Evolutionary conservation across 495 filamentous ascomycete genomes (phyloP), one percentile per base, ranked within the genome.

Genomic region (Viridothelium virens): DNA sequence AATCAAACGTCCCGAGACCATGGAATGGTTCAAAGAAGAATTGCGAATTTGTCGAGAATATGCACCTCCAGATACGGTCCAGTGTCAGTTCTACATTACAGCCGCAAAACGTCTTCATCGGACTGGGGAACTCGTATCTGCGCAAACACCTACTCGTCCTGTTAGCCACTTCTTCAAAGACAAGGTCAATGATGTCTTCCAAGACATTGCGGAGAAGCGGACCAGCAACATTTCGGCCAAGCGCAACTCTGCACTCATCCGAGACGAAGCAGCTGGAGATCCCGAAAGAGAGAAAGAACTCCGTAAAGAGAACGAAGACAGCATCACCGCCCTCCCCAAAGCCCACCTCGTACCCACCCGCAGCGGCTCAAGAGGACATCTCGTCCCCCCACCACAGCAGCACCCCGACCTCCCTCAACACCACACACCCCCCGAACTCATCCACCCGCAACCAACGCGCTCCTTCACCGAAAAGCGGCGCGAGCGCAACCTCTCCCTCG

Each of bases 11-110:
- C 84, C 90, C 44, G 93, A 96, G 77, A 91, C 90, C 7, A 92
- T 97, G 84, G 91, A 96, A 74, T 97, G 93, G 93, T 97, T 97
- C 82, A 89, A 90, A 73, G 93, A 97, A 78, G 94, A 96, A 74
- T 81, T 97, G 53, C 82, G 91, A 61, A 91, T 96, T 70, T 94
- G 92, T 78, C 82, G 91, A 67, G 88, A 96, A 73, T 86, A 84
- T 69, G 89, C 93, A 63, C 90, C 91, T 36, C 84, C 90, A 56
- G 89, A 92, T 76, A 85, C 87, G 36, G 89, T 97, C 7, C 87
- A 88, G 37, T 96, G 91, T 79, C 91, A 96, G 75, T 96, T 97
- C 80, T 97, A 89, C 78, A 88, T 97, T 63, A 97, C 93, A 0
- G 81, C 83, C 18, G 82, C 86, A 38, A 89, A 86, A 71, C 83